Evolutionary conservation across 345 rosid species (phyloP), one percentile per base, ranked within the genome.

Genomic region (Eucalyptus shirleyi): DNA sequence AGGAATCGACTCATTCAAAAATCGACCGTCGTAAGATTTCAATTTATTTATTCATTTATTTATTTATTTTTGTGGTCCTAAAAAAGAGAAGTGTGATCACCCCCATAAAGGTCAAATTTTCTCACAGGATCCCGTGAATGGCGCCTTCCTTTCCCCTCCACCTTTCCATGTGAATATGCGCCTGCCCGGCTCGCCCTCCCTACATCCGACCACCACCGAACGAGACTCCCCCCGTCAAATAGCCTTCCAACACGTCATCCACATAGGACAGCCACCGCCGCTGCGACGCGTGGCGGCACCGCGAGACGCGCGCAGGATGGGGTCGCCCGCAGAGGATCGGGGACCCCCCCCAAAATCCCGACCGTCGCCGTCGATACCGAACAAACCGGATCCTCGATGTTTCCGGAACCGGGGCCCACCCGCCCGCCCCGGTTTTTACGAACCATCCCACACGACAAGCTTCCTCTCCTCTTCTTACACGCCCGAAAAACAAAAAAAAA

Each of bases 251-350:
- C 83, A 77, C 47, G 83, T 77, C 83, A 77, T 6, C 47, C 4
- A 3, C 8, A 2, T 11, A 0, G 26, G 14, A 3, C 11, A 9
- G 23, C 40, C 28, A 0, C 83, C 47, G 16, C 14, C 9, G 83
- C 1, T 2, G 47, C 16, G 15, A 40, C 47, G 7, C 47, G 47
- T 37, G 26, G 28, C 83, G 30, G 8, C 44, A n/a, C n/a, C n/a
- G n/a, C n/a, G 40, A 3, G 11, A 40, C 28, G 15, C 5, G 5
- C 5, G 2, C 15, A 11, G 8, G 9, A 2, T 12, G 16, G 16
- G 83, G 1, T 37, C 16, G 6, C 3, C 2, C 16, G 83, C 83
- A 37, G 28, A 23, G 15, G 83, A 37, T 72, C 28, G 15, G 0
- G 26, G 40, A 8, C 23, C 32, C 15, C 32, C 15, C 37, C 3